Base-by-base conservation (phyloP, 164 flowering plant genomes). In the Warburgia ugandensis region DNA sequence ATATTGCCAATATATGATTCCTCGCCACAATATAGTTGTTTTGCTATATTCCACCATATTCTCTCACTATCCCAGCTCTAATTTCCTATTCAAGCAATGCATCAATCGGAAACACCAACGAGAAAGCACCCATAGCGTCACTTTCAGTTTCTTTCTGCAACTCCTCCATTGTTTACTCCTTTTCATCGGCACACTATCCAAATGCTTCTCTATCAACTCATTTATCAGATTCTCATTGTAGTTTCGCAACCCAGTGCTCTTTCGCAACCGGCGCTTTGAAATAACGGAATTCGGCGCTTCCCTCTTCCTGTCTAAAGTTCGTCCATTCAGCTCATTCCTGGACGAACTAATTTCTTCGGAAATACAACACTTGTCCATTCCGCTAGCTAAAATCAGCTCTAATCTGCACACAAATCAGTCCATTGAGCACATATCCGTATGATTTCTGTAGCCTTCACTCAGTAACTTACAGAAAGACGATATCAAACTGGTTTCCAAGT, bases 11-110 rank as follows among this genome's bases (percentile, higher is more conserved):
- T 25, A 88, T 88, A 64, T 92, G 99, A 54, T 92, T 92, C 67
- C 99, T 73, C 39, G 88, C 84, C 58, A 92, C 95, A 55, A 88
- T 88, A 54, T 92, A 92, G 57, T 92, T 84, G 62, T 84, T 84
- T 58, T 80, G 87, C 68, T 88, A 87, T 42, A 76, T 84, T 44
- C 99, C 96, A 57, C 80, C 95, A 55, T 81, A 67, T 52, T 75
- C 72, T 23, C 65, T 65, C 29, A 91, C 92, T 29, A 87, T 96
- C 56, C 86, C 81, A 36, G 87, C 90, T 55, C 50, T 32, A 58
- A 87, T 79, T 64, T 87, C 96, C 54, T 87, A 94, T 16, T 74
- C 84, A 22, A 81, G 75, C 58, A 91, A 62, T 2, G 69, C 79
- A 67, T 91, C 97, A 52, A 87, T 84, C 0, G 96, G 94, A 59